Evolutionary conservation across 2,329 filamentous ascomycete genomes (phyloP), one percentile per base, ranked within the genome.

Genomic region (Monosporascus sp.): DNA sequence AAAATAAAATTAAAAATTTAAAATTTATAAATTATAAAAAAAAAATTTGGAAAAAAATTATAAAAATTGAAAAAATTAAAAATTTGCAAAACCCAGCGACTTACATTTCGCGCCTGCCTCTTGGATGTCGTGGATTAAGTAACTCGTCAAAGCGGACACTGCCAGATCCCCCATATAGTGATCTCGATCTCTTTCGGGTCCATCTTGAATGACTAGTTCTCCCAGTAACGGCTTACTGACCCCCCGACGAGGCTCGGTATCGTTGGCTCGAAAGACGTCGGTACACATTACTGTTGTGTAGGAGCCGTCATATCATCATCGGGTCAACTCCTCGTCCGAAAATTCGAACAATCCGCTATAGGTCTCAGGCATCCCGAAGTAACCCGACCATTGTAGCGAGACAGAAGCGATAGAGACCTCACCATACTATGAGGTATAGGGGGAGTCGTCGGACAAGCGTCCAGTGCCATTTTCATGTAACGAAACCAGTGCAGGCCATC

Each of bases 401-500:
- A 80, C 58, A 1, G 71, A 72, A 1, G 69, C 63, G 31, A 81
- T 78, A 1, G 65, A 63, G 1, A 81, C 72, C 3, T 66, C 60
- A 5, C 78, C 78, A 1, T 67, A 66, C 0, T 71, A 55, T 0
- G 70, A 65, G 0, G 78, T 76, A 59, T 76, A 69, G 2, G 78
- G 77, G 1, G 71, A 62, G 61, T 81, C 78, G 1, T 60, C 55
- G 2, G 66, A 26, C 2, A 79, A 60, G 76, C 73, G 54, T 76
- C 74, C 3, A 81, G 66, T 45, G 70, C 71, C 28, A 80, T 73
- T 50, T 72, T 77, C 40, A 81, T 58, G 54, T 80, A 81, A 38
- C 78, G 72, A 58, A 80, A 81, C 5, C 77, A 78, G 51, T 81
- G 78, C 5, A 81, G 64, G 2, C 78, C 78, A 53, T 81, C 78